Base-by-base conservation (phyloP, 1,284 basidiomycete species). In the Sphagnurus paluster region DNA sequence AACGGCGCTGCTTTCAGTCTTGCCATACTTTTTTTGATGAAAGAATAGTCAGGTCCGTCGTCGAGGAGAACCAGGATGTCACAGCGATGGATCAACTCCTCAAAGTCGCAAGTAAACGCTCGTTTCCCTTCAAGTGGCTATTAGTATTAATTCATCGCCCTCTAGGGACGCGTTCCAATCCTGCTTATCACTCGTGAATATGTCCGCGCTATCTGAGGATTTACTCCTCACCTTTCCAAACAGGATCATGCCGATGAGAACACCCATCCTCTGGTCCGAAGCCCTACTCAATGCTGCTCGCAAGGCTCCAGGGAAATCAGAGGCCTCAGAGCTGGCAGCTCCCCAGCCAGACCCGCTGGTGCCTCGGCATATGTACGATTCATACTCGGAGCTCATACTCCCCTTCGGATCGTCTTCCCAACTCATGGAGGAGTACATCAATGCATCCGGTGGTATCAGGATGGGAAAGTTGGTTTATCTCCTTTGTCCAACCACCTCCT, bases 381-480 rank as follows among this genome's bases (percentile, higher is more conserved):
- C 84, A 0, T 87, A 87, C 58, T 75, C 80, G 28, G 82, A 87
- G 59, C 62, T 84, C 5, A 57, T 75, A 6, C 73, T 88, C 17
- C 82, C 82, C 1, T 87, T 87, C 61, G 72, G 72, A 1, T 79
- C 79, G 0, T 75, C 76, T 11, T 71, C 78, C 0, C 64, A 75
- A 42, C 63, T 84, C 11, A 68, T 86, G 20, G 85, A 87, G 54
- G 72, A 78, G 52, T 86, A 87, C 56, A 84, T 77, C 3, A 87
- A 87, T 56, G 82, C 83, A 0, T 74, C 74, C 20, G 85, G 85
- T 13, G 82, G 83, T 5, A 80, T 87, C 53, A 73, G 84, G 23
- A 84, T 74, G 0, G 84, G 85, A 42, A 85, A 83, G 76, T 71
- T 30, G 52, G 70, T 42, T 34, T 11, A 23, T 11, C 35, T 33